Evolutionary conservation across 1,284 basidiomycete genomes (phyloP).

Genomic region (Puccinia triticina): DNA sequence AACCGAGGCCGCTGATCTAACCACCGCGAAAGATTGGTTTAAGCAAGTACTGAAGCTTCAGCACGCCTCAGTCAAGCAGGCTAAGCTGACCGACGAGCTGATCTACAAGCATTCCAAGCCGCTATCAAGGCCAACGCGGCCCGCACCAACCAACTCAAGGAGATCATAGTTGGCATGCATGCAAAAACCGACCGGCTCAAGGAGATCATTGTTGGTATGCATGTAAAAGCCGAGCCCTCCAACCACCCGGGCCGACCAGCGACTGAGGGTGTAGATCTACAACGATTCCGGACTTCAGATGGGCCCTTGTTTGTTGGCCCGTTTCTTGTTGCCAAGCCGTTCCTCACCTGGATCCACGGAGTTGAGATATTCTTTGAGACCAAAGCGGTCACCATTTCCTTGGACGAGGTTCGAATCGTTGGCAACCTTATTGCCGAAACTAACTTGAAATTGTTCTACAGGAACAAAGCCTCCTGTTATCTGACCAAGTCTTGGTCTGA

Average conservation of each 20-base stretch:
- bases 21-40: no score
- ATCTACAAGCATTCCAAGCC: background rate
- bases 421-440: slow-evolving; percentile 1
- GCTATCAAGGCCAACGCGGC: no score
- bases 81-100: no score
- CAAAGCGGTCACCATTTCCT: background rate
- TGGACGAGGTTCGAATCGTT: background rate
- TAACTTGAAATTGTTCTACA: slow-evolving; percentile 4
- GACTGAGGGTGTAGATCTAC: background rate
- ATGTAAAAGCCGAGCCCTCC: no score
- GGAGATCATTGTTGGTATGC: no score
- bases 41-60: background rate
- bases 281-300: background rate
- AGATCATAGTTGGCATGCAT: background rate
- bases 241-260: no score
- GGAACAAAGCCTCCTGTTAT: background rate
- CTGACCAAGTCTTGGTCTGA: background rate
- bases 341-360: background rate
- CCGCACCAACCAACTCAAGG: background rate
- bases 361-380: slow-evolving; percentile 13
- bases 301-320: background rate
- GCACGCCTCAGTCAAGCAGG: no score
- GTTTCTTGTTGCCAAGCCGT: background rate
- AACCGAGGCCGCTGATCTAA: no score
- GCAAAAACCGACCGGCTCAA: background rate